Base-by-base conservation (phyloP, 2,329 filamentous ascomycete genomes). In the Venturia carpophila region DNA sequence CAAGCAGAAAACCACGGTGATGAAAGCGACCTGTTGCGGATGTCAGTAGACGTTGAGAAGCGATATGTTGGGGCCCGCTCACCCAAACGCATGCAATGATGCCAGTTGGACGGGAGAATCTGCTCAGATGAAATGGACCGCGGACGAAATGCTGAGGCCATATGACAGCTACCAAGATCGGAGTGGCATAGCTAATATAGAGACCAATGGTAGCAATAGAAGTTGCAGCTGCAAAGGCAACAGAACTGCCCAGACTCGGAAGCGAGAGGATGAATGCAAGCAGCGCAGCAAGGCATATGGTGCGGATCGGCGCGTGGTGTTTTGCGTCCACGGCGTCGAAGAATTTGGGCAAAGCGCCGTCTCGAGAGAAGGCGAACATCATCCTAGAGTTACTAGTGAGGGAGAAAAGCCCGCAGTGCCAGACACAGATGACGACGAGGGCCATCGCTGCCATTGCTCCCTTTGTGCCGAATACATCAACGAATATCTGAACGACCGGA, bases 321-420 rank as follows among this genome's bases (percentile, higher is more conserved):
- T 76, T 75, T 17, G 70, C 69, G 69, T 84, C 81, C 52, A 84
- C 82, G 34, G 78, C 75, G 71, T 83, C 77, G 73, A 85, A 85
- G 73, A 83, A 83, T 11, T 75, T 71, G 41, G 78, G 82, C 71
- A 85, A 80, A 21, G 82, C 83, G n/a, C 80, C 76, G 68, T 85
- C 83, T 19, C 83, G 77, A 0, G 79, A 76, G 69, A 85, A 84
- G 0, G 82, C 82, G 68, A 84, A 85, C 81, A 84, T 84, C 83
- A 84, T 85, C 34, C 83, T 76, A 47, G 77, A 80, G 69, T 84
- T 84, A 62, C 76, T 79, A 0, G 83, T 85, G 75, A 86, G 76
- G 62, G 77, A 80, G 70, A 86, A 85, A 0, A 85, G 75, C 0
- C 83, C 83, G 66, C 82, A 84, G 70, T 85, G 83, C 83, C 83